Evolutionary conservation across 352 stramenopile genomes (phyloP).

Genomic region (Globisporangium spinosum): DNA sequence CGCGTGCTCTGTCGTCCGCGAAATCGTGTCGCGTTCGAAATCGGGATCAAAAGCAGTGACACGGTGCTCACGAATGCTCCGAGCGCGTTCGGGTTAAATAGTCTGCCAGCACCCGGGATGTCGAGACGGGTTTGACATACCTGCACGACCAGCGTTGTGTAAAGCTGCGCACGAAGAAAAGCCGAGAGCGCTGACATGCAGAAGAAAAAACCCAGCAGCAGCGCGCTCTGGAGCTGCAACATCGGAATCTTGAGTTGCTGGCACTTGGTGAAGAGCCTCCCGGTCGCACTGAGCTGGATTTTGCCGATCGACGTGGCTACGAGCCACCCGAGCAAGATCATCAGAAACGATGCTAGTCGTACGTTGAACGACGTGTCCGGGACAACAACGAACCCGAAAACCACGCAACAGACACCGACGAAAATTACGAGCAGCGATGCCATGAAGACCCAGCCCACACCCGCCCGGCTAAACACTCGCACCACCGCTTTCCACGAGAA

Average conservation of each 20-base stretch:
- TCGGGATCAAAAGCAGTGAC: slow-evolving; percentile 17
- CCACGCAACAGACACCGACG: slow-evolving; percentile 24
- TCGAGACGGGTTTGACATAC: slow-evolving; percentile 49
- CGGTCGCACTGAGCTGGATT: slow-evolving; percentile 34
- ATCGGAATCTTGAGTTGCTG: slow-evolving; percentile 35
- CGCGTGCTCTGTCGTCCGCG: neutral
- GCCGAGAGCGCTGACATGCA: slow-evolving; percentile 45
- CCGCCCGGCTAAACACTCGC: slow-evolving; percentile 23
- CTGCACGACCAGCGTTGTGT: slow-evolving; percentile 63
- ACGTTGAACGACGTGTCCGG: slow-evolving; percentile 29
- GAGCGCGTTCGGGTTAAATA: slow-evolving; percentile 43
- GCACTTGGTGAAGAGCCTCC: slow-evolving; percentile 34
- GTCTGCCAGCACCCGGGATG: slow-evolving; percentile 24
- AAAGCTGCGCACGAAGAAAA: slow-evolving; percentile 70
- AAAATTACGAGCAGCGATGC: slow-evolving; percentile 26
- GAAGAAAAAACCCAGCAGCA: slow-evolving; percentile 34
- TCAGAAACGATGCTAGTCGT: slow-evolving; percentile 37
- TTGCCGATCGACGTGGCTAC: slow-evolving; percentile 39
- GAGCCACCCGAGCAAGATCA: slow-evolving; percentile 47
- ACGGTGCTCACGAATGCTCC: slow-evolving; percentile 20
- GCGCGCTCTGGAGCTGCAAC: slow-evolving; percentile 19
- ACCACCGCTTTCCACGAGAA: slow-evolving; percentile 22
- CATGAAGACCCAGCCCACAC: slow-evolving; percentile 28
- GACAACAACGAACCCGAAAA: slow-evolving; percentile 26
- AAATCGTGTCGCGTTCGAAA: slow-evolving; percentile 16